Conservation (phyloP, 176 grass and related monocot genomes). For the Cymbopogon citratus region DNA sequence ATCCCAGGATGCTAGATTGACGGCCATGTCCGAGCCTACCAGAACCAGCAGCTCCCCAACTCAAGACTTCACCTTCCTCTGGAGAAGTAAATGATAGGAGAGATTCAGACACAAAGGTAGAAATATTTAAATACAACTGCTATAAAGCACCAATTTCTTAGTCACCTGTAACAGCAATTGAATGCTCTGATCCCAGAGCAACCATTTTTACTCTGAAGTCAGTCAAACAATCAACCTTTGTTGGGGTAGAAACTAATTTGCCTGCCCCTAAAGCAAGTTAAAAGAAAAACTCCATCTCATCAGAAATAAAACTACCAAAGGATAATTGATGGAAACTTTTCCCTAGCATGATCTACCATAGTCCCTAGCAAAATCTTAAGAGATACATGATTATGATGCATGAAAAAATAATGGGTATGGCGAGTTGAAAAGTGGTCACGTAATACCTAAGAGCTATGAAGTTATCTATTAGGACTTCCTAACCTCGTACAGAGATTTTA, state of each 20-base stretch:
- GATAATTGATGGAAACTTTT: neutral
- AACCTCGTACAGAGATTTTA: neutral
- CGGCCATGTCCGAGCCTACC: conserved; percentile 90
- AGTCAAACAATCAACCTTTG: conserved; percentile 70
- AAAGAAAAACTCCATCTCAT: neutral
- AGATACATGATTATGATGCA: conserved; percentile 5
- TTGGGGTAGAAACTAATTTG: conserved; percentile 57
- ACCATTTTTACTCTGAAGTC: conserved; percentile 60
- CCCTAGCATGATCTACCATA: neutral
- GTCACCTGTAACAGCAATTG: conserved; percentile 77
- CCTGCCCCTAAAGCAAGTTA: conserved; percentile 45
- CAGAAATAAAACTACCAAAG: conserved; percentile 7
- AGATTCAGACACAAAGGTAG: conserved; percentile 8
- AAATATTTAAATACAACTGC: neutral
- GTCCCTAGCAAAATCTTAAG: conserved; percentile 8
- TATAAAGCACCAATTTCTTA: neutral
- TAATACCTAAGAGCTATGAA: neutral
- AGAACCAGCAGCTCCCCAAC: conserved; percentile 83
- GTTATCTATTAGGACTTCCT: neutral
- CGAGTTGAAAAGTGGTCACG: conserved; percentile 3
- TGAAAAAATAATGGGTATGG: neutral
- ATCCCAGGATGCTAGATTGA: conserved; percentile 61
- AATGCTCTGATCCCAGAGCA: conserved; percentile 89
- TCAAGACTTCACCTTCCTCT: conserved; percentile 78
- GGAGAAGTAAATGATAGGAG: neutral